Base-by-base conservation (phyloP, 2,329 filamentous ascomycete species). In the Calonectria multiphialidica region DNA sequence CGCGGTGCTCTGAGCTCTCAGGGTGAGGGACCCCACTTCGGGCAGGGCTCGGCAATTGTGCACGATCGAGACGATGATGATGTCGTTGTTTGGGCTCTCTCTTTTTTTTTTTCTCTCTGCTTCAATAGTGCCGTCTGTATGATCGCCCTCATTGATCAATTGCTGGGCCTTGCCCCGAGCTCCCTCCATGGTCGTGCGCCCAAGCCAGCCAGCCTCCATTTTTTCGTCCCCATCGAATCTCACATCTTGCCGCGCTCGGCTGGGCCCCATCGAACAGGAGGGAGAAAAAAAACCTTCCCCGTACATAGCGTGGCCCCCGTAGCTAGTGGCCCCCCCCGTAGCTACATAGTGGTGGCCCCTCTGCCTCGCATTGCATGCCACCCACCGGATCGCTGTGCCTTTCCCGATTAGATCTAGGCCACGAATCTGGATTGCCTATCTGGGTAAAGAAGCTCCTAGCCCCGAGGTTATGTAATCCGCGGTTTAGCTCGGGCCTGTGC, bases 381-480 rank as follows among this genome's bases (percentile, higher is more conserved):
- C 53, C 65, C 65, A 61, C 53, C 42, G 16, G 42, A 68, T 61
- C 65, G 53, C 49, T 25, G 30, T 68, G 65, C 53, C 53, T 68
- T 68, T 68, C 65, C 65, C 50, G 30, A 61, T 68, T 21, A 2
- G 53, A 10, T n/a, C 53, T 68, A 68, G 65, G 16, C 9, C 53
- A 28, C 21, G 5, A 61, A 25, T 35, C 37, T n/a, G 18, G 7
- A 23, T 50, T 68, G 47, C 65, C 65, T 61, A 45, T 61, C 23
- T 21, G 1, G 53, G 65, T 10, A 61, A 61, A 28, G 64, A 23
- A 9, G 4, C 10, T 44, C 15, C 6, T 49, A 1, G 23, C 25
- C 18, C 5, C 42, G 42, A 28, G 9, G 30, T 66, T 66, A 66
- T 66, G 63, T 66, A 66, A 66, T 66, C 49, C 15, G 5, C 21